Base-by-base conservation (phyloP, 345 rosid species). In the Eucalyptus tenuipes region DNA sequence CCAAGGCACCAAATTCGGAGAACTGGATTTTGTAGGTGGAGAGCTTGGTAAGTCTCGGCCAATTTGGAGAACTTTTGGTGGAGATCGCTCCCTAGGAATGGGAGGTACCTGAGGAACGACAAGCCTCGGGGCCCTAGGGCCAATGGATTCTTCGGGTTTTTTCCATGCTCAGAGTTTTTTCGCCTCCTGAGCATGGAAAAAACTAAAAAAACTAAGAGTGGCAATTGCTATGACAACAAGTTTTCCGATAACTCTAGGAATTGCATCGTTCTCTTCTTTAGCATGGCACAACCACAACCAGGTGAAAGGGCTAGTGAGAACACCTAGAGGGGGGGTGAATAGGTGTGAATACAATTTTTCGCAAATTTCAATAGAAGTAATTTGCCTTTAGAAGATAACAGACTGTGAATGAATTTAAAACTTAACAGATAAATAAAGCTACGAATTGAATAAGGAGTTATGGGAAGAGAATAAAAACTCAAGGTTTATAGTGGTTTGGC, bases 51-150 rank as follows among this genome's bases (percentile, higher is more conserved):
- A 3, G 27, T 40, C 5, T 25, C 17, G 8, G 92, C 89, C 86
- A 94, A 48, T 85, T 92, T 18, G 17, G 90, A 88, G 59, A 92
- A 94, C 13, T 88, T 57, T 13, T 45, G 80, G 88, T 92, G 94
- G 5, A 90, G 91, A 44, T 92, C 45, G 6, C 71, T 45, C 5
- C 93, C 89, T 0, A 94, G 92, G 88, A 93, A 92, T 15, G 94
- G 94, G 64, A 94, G 93, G 90, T 93, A 92, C 29, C 93, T 93
- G 2, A 93, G 71, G 8, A 94, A 11, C 3, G 96, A 95, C 50
- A 93, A 16, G 13, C 95, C 95, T 1, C 86, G 86, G 3, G 94
- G 96, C 9, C 95, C 92, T 3, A 87, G 87, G 42, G 49, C 92
- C 49, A 85, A 29, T 42, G 87, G 89, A 10, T 45, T 14, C 20